Evolutionary conservation across 768 basidiomycete species (phyloP), one percentile per base, ranked within the genome.

Genomic region (Cystofilobasidium bisporidii): DNA sequence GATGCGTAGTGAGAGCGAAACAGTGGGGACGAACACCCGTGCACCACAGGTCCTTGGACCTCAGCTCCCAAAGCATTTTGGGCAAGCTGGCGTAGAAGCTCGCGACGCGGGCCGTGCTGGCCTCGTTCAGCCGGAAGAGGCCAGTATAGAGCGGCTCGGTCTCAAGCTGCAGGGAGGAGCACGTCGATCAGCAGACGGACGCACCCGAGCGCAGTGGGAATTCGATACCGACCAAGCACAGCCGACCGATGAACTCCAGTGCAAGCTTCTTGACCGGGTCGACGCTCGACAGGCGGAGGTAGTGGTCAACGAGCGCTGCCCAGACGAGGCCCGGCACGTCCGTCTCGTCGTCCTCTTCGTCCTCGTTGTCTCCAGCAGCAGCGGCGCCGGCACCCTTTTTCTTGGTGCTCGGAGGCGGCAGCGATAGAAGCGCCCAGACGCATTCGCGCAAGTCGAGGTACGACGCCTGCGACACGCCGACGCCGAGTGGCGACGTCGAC

Each of bases 1-100:
- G 4, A 30, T 38, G 53, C 24, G 47, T 14, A 28, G 5, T 30
- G 26, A 32, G 30, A 20, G 41, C n/a, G 18, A 53, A 28, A 45
- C 38, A 32, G n/a, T n/a, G n/a, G n/a, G n/a, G 43, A 28, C 63
- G 48, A 80, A 88, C 90, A 82, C 88, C 84, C 0, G 86, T 85
- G 5, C 82, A 78, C 1, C 76, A 71, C 22, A 82, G 74, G 73
- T 89, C 83, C 63, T 76, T 82, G 14, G 76, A 77, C 3, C 87
- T 86, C 14, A 87, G 76, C 75, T 97, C 92, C 93, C 93, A 97
- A 5, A 97, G 79, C 9, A 82, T 81, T 76, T 84, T 86, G 0
- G 92, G 90, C 53, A 96, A 81, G 71, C 87, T 84, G 32, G 81
- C 75, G 22, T 91, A 71, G 91, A 92, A 96, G 26, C 81, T 81